These are phyloP conservation scores for Diaporthe nobilis DNA, from an alignment of 2,329 filamentous ascomycete genomes.

Conservation along the genomic window DNA sequence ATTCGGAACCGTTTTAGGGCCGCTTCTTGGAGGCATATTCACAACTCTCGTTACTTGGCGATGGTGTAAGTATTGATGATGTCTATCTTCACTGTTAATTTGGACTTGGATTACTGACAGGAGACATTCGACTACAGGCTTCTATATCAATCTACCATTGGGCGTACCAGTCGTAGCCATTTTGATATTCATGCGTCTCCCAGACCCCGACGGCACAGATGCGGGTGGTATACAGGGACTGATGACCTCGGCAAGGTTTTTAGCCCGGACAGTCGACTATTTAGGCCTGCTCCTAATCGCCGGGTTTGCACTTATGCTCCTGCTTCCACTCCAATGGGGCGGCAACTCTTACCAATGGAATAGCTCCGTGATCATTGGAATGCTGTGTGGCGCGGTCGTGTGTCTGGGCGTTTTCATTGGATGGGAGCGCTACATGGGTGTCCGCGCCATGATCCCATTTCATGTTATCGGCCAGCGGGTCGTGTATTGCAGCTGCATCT, in stretches of 20 bases:
- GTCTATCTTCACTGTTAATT: not conserved
- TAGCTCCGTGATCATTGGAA: not conserved
- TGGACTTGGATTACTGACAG: not conserved
- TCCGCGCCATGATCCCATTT: conserved; percentile 17
- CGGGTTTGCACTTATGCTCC: not conserved
- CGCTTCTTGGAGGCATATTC: not conserved
- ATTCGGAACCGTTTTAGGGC: conserved; percentile 6
- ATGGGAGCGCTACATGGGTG: conserved; percentile 4
- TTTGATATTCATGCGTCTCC: not conserved
- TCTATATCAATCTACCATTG: conserved; percentile 16
- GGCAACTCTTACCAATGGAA: conserved; percentile 12
- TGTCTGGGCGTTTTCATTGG: conserved; percentile 5
- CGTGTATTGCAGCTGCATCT: not conserved
- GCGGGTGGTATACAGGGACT: not conserved
- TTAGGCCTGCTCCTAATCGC: not conserved
- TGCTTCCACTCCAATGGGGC: conserved; percentile 9
- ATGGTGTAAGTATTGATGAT: not conserved
- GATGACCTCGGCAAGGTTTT: not conserved
- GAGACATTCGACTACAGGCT: not conserved
- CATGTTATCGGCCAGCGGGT: conserved; percentile 3
- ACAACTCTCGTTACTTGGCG: conserved; percentile 7
- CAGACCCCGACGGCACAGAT: not conserved
- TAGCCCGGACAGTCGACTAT: not conserved
- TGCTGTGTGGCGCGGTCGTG: conserved; percentile 9
- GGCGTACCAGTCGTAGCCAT: not conserved